phyloP scores from a whole-genome alignment of 768 basidiomycete genomes.

The Phylloporus rhodoxanthus region DNA sequence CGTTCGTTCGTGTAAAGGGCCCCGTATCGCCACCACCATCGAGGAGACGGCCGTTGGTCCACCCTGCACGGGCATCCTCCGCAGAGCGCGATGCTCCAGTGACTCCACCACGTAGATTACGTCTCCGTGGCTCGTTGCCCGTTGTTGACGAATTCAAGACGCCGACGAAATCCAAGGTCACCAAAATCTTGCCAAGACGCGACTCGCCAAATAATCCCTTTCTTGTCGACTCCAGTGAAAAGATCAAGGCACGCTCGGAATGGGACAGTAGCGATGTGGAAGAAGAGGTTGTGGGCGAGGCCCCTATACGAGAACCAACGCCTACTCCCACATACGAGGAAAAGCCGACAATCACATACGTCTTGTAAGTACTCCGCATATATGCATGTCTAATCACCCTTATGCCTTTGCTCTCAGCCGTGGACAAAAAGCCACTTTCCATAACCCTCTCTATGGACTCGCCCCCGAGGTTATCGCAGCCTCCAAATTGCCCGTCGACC shows the following conservation, averaged over 20 bases:
- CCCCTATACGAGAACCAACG: constrained; percentile 31
- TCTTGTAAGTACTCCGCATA: constrained; percentile 51
- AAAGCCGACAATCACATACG: constrained; percentile 60
- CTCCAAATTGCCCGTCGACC: constrained; percentile 51
- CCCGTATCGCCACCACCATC: constrained; percentile 67
- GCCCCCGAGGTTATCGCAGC: constrained; percentile 36
- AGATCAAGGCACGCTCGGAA: constrained; percentile 15
- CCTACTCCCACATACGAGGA: constrained; percentile 42
- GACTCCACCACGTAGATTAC: constrained; percentile 21
- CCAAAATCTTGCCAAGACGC: constrained; percentile 35
- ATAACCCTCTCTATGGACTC: constrained; percentile 58
- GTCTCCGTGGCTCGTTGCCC: constrained; percentile 21
- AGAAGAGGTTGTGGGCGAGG: constrained; percentile 29
- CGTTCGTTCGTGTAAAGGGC: constrained; percentile 32
- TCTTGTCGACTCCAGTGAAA: constrained; percentile 36
- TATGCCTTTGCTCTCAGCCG: constrained; percentile 43
- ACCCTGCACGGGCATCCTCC: constrained; percentile 25
- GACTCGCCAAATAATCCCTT: constrained; percentile 75
- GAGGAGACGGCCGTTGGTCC: constrained; percentile 37
- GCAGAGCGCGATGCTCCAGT: constrained; percentile 19
- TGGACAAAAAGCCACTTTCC: constrained; percentile 55
- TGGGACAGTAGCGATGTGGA: constrained; percentile 35
- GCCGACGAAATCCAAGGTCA: constrained; percentile 37
- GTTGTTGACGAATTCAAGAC: constrained; percentile 27
- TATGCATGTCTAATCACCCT: not conserved